Conservation (phyloP, 2,329 filamentous ascomycete species). For the Aspergillus sp. region DNA sequence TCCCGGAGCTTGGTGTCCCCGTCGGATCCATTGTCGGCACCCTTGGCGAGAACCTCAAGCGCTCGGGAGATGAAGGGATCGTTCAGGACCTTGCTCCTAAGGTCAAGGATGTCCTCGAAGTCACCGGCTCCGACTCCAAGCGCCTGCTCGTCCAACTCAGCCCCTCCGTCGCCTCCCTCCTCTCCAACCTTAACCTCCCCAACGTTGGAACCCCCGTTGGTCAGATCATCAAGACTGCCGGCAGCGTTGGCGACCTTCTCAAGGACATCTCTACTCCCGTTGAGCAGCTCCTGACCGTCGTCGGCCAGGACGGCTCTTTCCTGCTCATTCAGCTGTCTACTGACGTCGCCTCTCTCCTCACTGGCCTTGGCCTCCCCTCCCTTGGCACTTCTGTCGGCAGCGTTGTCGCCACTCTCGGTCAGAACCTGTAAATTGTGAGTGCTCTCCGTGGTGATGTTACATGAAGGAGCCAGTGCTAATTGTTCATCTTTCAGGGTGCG, state of each 20-base stretch:
- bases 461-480: neutral
- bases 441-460: too few species aligned
- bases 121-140: constrained; percentile 32
- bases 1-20: constrained; percentile 30
- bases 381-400: constrained; percentile 31
- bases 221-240: constrained; percentile 28
- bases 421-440: constrained; percentile 27
- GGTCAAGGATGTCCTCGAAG: constrained; percentile 29
- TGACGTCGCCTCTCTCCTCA: constrained; percentile 23
- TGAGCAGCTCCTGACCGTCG: constrained; percentile 24
- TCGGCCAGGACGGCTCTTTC: constrained; percentile 20
- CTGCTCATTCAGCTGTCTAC: constrained; percentile 28
- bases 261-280: constrained; percentile 22
- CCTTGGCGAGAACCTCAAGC: constrained; percentile 33
- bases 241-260: constrained; percentile 31
- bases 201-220: constrained; percentile 29
- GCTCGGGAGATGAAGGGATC: constrained; percentile 26
- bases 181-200: constrained; percentile 32
- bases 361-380: constrained; percentile 28
- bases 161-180: constrained; percentile 31
- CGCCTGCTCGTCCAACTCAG: constrained; percentile 36
- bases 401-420: constrained; percentile 27
- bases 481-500: neutral
- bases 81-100: constrained; percentile 28
- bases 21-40: constrained; percentile 31